Evolutionary conservation across 768 basidiomycete genomes (phyloP).

Genomic region (Omphalotus guepiniiformis): DNA sequence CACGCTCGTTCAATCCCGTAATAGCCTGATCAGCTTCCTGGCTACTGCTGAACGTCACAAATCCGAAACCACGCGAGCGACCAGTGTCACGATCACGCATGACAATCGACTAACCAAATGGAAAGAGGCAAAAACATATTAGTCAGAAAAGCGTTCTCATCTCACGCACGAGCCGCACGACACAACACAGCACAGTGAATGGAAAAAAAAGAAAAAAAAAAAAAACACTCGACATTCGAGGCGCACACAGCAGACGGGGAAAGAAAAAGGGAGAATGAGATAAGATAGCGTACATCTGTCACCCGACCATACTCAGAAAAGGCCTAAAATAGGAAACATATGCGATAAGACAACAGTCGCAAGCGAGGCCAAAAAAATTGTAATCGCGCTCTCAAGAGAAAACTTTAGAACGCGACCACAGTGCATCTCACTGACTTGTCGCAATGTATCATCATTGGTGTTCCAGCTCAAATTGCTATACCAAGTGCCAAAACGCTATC

Average conservation of each 20-base stretch:
- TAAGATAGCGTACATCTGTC: conserved; percentile 80
- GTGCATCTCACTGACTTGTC: conserved; percentile 69
- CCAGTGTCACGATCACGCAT: conserved; percentile 99
- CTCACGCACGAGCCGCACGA: conserved; percentile 24
- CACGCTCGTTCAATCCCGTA: conserved; percentile 73
- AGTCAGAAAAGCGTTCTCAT: conserved; percentile 32
- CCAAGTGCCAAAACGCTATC: conserved; percentile 49
- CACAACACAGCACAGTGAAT: conserved; percentile 9
- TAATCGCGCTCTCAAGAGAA: neutral
- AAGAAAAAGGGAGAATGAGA: conserved; percentile 29
- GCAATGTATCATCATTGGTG: conserved; percentile 90
- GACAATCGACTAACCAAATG: conserved; percentile 74
- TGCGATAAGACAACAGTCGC: conserved; percentile 44
- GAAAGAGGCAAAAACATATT: conserved; percentile 20
- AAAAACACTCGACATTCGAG: neutral
- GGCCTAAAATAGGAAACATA: conserved; percentile 60
- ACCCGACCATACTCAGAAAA: conserved; percentile 81
- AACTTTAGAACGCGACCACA: neutral
- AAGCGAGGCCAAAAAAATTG: conserved; percentile 25
- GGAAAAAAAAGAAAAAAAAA: conserved; percentile 3
- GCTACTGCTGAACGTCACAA: conserved; percentile 68
- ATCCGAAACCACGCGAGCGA: conserved; percentile 95
- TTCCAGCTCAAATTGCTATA: conserved; percentile 94
- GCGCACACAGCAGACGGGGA: conserved; percentile 11
- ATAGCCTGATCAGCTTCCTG: conserved; percentile 81